A percentile compares a stretch with the other conserved stretches of the same genome.
phyloP scores from a whole-genome alignment of 345 rosid genomes.

The Hirschfeldia incana region DNA sequence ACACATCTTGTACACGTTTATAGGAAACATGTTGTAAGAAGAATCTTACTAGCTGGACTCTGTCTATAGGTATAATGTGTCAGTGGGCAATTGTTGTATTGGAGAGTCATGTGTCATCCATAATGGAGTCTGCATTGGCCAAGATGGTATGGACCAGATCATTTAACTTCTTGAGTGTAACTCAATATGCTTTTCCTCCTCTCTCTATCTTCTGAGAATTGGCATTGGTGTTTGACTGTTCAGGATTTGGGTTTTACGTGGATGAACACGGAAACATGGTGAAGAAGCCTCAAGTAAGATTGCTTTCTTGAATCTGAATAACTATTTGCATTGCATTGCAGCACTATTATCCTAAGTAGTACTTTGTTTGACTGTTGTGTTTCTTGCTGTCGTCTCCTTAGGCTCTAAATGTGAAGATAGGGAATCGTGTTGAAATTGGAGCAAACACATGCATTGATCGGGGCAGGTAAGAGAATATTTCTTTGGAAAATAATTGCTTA shows the following conservation, averaged over 20 bases:
- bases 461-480: constrained; percentile 56
- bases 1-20: not conserved
- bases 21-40: not conserved
- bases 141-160: constrained; percentile 62
- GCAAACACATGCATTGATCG: constrained; percentile 86
- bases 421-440: constrained; percentile 78
- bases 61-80: constrained; percentile 58
- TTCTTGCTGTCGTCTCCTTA: constrained; percentile 24
- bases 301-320: not conserved
- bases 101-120: constrained; percentile 72
- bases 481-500: not conserved
- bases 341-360: too few species aligned
- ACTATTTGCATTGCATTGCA: too few species aligned
- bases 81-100: constrained; percentile 62
- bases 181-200: not conserved
- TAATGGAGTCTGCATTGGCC: constrained; percentile 84
- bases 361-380: not conserved
- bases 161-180: not conserved
- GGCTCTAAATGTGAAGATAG: constrained; percentile 65
- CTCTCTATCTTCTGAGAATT: not conserved
- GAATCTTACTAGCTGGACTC: not conserved
- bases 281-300: constrained; percentile 79
- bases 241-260: constrained; percentile 87
- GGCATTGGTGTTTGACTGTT: constrained; percentile 1
- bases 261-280: constrained; percentile 65